These are phyloP conservation scores for Ampelomyces quisqualis DNA, from an alignment of 2,329 filamentous ascomycete species.

Conservation along the genomic window DNA sequence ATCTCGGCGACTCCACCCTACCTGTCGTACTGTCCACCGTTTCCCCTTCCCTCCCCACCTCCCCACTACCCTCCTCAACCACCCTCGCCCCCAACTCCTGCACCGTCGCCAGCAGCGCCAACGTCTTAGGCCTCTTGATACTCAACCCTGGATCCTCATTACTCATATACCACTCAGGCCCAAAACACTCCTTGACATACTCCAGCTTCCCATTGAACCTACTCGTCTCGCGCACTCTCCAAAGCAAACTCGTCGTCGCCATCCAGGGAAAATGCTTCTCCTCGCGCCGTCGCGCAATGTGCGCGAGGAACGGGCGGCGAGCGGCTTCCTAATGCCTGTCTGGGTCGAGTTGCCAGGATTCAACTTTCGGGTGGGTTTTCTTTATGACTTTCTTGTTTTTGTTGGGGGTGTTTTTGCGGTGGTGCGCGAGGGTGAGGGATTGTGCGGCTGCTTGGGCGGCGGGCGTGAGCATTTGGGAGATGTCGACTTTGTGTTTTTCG, in stretches of 20 bases:
- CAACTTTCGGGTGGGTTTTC: background rate
- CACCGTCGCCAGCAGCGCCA: background rate
- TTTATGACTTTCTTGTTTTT: background rate
- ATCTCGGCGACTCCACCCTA: background rate
- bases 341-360: background rate
- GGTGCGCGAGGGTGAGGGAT: background rate
- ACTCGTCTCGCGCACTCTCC: background rate
- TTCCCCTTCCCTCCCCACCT: background rate
- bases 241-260: background rate
- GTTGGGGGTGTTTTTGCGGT: background rate
- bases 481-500: background rate
- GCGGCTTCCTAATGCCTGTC: slow-evolving; percentile 3
- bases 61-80: background rate
- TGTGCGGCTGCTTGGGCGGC: background rate
- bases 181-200: background rate
- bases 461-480: background rate
- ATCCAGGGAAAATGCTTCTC: background rate
- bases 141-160: background rate
- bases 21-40: too few relatives aligned
- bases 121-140: background rate
- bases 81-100: background rate
- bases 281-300: too few relatives aligned
- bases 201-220: background rate
- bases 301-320: background rate
- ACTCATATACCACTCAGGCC: background rate